Evolutionary conservation across 2,329 filamentous ascomycete genomes (phyloP), one percentile per base, ranked within the genome.

Genomic region (Colletotrichum filicis): DNA sequence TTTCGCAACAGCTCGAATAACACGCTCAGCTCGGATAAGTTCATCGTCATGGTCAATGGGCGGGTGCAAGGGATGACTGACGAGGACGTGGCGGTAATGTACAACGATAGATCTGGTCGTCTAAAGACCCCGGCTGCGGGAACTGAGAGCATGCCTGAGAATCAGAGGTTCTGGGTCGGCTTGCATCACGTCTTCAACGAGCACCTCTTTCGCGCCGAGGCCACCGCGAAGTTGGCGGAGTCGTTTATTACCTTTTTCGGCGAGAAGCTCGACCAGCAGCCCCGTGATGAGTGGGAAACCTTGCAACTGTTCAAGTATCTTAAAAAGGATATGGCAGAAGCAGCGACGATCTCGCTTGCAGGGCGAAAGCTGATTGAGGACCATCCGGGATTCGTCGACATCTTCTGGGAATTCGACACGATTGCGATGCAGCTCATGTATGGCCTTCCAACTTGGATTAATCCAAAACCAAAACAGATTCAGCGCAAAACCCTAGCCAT

Each of bases 331-430:
- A 77, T 81, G 72, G 66, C 74, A 4, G 68, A 76, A 26, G 68
- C 73, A 14, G 77, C 79, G 6, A 63, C 75, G 1, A 35, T 68
- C 1, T 62, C 79, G 0, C 67, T 81, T 2, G 75, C 75, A 46
- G 80, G 80, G 3, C 52, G 75, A 0, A 58, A 67, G 1, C 57
- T 81, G 4, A 37, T 80, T 6, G 74, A 76, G 14, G 42, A 77
- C 11, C 78, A 78, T 24, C 78, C 79, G 4, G 76, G 66, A 4
- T 76, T 80, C 26, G 59, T 76, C 24, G 74, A 80, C 0, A 42
- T 46, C 4, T 77, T 79, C 24, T 79, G 77, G 78, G 70, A 72
- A 0, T 80, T 78, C 24, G 77, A 81, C 26, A 56, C 61, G 1
- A 56, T 68, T 19, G 73, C 76, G 35, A 69, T 75, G 7, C 58